A percentile compares a stretch with the other conserved stretches of the same genome.
Evolutionary conservation across 768 basidiomycete genomes (phyloP).

Genomic region (Tulasnella sp.): DNA sequence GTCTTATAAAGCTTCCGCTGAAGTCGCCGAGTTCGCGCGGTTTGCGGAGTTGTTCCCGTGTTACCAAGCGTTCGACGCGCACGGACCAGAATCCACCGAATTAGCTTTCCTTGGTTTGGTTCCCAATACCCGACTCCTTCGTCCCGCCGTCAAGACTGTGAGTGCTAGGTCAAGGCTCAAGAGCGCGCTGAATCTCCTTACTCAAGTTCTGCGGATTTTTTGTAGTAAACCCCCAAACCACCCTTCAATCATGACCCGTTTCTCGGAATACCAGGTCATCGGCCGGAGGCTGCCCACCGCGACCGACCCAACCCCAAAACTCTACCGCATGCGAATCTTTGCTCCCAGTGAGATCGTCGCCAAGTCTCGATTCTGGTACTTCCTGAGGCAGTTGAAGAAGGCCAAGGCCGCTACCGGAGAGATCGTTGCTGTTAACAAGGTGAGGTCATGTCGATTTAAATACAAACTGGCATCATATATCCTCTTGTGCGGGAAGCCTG

Average conservation of each 20-base stretch:
- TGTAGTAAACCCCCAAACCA: neutral
- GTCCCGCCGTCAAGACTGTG: neutral
- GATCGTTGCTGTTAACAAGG: slow-evolving; percentile 96
- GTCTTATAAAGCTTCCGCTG: neutral
- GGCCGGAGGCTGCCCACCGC: slow-evolving; percentile 96
- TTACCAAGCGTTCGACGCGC: neutral
- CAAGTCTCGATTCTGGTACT: slow-evolving; percentile 99
- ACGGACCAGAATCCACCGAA: neutral
- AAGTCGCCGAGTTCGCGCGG: neutral
- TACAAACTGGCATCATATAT: slow-evolving; percentile 26
- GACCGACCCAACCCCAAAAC: slow-evolving; percentile 88
- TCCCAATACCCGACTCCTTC: neutral
- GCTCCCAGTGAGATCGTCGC: slow-evolving; percentile 98
- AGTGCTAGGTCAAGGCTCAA: neutral
- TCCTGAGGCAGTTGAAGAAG: slow-evolving; percentile 95
- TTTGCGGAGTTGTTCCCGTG: neutral
- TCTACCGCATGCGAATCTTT: slow-evolving; percentile 99
- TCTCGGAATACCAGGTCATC: slow-evolving; percentile 88
- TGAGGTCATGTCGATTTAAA: slow-evolving; percentile 49
- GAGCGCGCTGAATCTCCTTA: neutral
- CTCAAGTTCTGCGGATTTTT: no score
- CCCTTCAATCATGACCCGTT: slow-evolving; percentile 37
- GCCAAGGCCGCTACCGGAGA: slow-evolving; percentile 99
- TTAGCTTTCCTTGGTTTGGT: neutral
- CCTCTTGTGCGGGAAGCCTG: neutral